These are phyloP conservation scores for Penicillium rolfsii DNA, from an alignment of 2,329 filamentous ascomycete genomes.

Conservation along the genomic window DNA sequence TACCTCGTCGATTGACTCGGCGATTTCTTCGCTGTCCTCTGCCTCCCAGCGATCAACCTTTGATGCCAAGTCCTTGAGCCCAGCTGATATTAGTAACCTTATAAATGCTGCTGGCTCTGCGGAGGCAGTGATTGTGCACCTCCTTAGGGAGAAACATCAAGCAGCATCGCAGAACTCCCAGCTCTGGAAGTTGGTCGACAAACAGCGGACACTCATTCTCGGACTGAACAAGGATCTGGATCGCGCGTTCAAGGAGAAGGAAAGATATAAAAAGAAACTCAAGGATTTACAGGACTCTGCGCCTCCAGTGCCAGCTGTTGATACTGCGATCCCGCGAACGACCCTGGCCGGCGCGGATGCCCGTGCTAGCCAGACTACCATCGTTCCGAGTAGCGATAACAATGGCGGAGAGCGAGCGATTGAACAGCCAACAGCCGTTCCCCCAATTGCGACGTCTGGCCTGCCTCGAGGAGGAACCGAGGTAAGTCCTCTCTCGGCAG, in stretches of 20 bases:
- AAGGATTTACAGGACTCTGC: constrained; percentile 69
- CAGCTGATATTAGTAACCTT: constrained; percentile 76
- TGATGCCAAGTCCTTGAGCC: constrained; percentile 59
- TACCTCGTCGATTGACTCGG: constrained; percentile 89
- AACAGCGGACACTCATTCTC: constrained; percentile 90
- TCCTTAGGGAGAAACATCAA: constrained; percentile 89
- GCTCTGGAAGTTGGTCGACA: constrained; percentile 93
- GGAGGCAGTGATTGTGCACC: constrained; percentile 83
- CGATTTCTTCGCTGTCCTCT: constrained; percentile 75
- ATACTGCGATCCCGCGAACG: constrained; percentile 16
- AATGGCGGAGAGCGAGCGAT: background rate
- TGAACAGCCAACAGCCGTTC: constrained; percentile 1
- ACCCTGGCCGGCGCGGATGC: background rate
- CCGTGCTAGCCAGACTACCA: background rate
- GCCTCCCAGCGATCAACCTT: constrained; percentile 62
- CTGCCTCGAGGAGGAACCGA: constrained; percentile 21
- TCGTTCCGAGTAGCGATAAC: background rate
- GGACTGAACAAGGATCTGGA: constrained; percentile 95
- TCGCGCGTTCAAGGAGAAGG: constrained; percentile 87
- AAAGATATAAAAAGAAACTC: constrained; percentile 85
- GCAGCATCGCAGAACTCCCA: constrained; percentile 88
- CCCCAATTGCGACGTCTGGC: constrained; percentile 13
- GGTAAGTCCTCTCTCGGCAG: constrained; percentile 26
- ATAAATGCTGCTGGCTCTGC: constrained; percentile 84
- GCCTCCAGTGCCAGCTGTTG: constrained; percentile 39